phyloP scores from a whole-genome alignment of 495 filamentous ascomycete genomes.

The Daldinia bambusicola region DNA sequence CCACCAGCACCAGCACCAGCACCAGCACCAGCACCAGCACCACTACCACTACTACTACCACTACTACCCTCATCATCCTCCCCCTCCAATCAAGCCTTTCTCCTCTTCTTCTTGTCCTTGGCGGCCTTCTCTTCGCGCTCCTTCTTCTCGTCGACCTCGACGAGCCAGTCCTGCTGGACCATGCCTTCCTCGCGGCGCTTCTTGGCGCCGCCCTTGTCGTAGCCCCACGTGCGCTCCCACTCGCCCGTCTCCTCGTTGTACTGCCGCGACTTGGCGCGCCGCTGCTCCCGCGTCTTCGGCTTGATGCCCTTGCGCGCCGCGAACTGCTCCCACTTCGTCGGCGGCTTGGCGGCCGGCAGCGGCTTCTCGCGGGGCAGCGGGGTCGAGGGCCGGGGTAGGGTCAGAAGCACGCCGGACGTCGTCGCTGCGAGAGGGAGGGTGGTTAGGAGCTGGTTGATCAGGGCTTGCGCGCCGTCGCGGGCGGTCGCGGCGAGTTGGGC shows the following conservation, averaged over 20 bases:
- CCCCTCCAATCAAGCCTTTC: conserved; percentile 73
- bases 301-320: conserved; percentile 95
- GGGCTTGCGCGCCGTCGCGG: conserved; percentile 84
- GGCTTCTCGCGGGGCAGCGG: conserved; percentile 89
- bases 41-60: too few species aligned
- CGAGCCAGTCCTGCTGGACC: conserved; percentile 78
- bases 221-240: conserved; percentile 94
- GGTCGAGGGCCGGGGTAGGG: conserved; percentile 74
- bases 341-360: conserved; percentile 77
- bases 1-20: too few species aligned
- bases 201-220: conserved; percentile 88
- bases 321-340: conserved; percentile 94
- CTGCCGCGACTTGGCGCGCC: conserved; percentile 69
- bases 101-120: conserved; percentile 68
- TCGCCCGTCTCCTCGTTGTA: conserved; percentile 87
- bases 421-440: conserved; percentile 79
- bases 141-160: conserved; percentile 87
- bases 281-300: conserved; percentile 73
- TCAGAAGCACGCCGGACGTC: conserved; percentile 74
- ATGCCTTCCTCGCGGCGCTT: conserved; percentile 59
- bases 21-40: too few species aligned
- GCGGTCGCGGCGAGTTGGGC: conserved; percentile 71
- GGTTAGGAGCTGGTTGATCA: conserved; percentile 87
- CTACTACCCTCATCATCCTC: too few species aligned
- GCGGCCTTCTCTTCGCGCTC: conserved; percentile 70